phyloP scores from a whole-genome alignment of 2,329 filamentous ascomycete species.

The Penicillium sp. region DNA sequence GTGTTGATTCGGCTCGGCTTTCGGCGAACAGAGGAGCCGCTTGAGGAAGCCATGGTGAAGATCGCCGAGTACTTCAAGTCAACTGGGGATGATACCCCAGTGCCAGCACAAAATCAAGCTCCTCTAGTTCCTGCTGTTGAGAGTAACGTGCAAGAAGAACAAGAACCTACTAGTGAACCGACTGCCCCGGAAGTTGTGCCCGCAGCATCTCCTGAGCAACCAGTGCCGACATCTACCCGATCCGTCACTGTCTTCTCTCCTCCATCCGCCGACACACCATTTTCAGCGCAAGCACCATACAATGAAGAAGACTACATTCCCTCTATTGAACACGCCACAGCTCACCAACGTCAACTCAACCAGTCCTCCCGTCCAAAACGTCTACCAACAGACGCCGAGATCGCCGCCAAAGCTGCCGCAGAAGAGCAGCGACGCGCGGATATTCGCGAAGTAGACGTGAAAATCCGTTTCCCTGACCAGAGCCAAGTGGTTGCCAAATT shows the following conservation, averaged over 20 bases:
- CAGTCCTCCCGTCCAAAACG: constrained; percentile 74
- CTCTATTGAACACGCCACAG: constrained; percentile 79
- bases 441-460: constrained; percentile 70
- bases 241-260: constrained; percentile 73
- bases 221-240: constrained; percentile 35
- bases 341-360: constrained; percentile 76
- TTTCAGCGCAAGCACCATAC: constrained; percentile 67
- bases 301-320: constrained; percentile 78
- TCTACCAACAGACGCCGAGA: constrained; percentile 78
- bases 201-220: constrained; percentile 20
- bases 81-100: constrained; percentile 37
- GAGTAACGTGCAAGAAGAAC: background rate
- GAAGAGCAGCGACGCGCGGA: constrained; percentile 66
- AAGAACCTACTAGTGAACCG: background rate
- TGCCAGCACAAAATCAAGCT: constrained; percentile 17
- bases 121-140: constrained; percentile 2
- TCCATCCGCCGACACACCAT: constrained; percentile 71
- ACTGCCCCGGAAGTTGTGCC: constrained; percentile 13
- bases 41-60: constrained; percentile 81
- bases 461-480: constrained; percentile 86
- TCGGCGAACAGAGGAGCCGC: constrained; percentile 70
- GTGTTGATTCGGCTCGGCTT: constrained; percentile 78
- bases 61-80: constrained; percentile 74
- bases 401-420: constrained; percentile 67
- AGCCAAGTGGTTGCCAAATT: constrained; percentile 74